Base-by-base conservation (phyloP, 2,329 filamentous ascomycete genomes). In the Clathrospora elynae region DNA sequence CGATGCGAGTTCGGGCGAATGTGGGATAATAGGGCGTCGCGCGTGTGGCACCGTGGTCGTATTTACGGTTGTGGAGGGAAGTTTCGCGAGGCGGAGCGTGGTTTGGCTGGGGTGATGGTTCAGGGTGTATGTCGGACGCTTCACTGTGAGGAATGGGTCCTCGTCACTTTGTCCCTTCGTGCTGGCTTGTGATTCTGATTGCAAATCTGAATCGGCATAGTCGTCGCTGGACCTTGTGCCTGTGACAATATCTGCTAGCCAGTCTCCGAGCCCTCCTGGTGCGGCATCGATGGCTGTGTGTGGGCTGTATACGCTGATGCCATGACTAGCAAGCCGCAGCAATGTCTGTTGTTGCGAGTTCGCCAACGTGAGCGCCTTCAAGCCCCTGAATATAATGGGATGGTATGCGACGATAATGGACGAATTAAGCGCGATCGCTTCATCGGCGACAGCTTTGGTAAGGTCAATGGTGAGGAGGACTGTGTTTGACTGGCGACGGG, bases 231-330 rank as follows among this genome's bases (percentile, higher is more conserved):
- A 67, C 8, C 69, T 70, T 22, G 74, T 77, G 20, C 83, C 84
- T 2, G 85, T 84, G 13, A 96, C 82, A 34, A 95, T 85, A 63
- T 95, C 87, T 47, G 89, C 90, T 7, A 99, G 84, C 92, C 92
- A 99, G 68, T 95, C 89, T 64, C 91, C 95, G 57, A 99, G 82
- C 3, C 93, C 93, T 12, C 85, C 83, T 1, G 84, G 82, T 1
- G 88, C 88, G 25, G 90, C 90, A 71, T 99, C 93, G 29, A 97
- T 83, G 10, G 93, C 92, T 0, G 93, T 99, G 73, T 99, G 93
- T 0, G 93, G 93, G 54, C 87, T 90, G 76, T 97, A 99, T 42
- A 99, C 90, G 53, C 90, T 95, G 61, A 99, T 90, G 23, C 92
- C 91, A 68, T 88, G 84, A 51, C 88, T 87, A 32, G 86, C 87